Percentiles rank a stretch among this genome's conserved stretches.
Evolutionary conservation across 352 stramenopile species (phyloP).

Genomic region (Pythium coloratum): DNA sequence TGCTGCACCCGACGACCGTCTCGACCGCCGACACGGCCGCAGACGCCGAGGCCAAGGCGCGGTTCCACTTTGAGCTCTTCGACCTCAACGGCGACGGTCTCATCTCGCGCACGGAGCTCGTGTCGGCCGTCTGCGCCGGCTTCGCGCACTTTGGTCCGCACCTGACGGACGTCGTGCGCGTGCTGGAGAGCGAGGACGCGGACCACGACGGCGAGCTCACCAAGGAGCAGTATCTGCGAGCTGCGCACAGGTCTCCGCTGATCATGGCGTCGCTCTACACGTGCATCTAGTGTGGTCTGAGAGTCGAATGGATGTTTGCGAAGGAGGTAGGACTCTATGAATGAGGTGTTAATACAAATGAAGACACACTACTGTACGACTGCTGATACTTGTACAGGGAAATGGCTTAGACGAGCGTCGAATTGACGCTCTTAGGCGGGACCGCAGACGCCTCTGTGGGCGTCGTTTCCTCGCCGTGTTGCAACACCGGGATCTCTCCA

Average conservation of each 20-base stretch:
- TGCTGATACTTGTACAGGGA: background rate
- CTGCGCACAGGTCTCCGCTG: constrained; percentile 31
- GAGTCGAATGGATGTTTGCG: background rate
- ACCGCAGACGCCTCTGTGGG: background rate
- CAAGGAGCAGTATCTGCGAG: constrained; percentile 38
- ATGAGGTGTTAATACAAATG: background rate
- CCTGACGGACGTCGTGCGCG: constrained; percentile 40
- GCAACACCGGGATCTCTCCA: constrained; percentile 1
- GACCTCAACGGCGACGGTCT: constrained; percentile 34
- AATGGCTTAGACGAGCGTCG: background rate
- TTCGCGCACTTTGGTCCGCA: constrained; percentile 41
- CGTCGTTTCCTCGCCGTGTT: background rate
- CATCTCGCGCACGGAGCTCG: constrained; percentile 35
- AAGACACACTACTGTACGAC: background rate
- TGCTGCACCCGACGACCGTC: constrained; percentile 26
- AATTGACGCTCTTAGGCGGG: background rate
- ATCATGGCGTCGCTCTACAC: constrained; percentile 49
- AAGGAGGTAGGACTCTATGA: background rate
- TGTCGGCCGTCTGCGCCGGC: constrained; percentile 37
- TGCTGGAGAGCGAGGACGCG: constrained; percentile 38
- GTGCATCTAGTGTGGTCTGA: constrained; percentile 18
- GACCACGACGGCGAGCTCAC: constrained; percentile 44
- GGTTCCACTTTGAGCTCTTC: constrained; percentile 46
- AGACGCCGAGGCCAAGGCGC: constrained; percentile 35
- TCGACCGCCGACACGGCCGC: constrained; percentile 19